phyloP scores from a whole-genome alignment of 2,329 filamentous ascomycete genomes.

The Chaetothyriales sp. region DNA sequence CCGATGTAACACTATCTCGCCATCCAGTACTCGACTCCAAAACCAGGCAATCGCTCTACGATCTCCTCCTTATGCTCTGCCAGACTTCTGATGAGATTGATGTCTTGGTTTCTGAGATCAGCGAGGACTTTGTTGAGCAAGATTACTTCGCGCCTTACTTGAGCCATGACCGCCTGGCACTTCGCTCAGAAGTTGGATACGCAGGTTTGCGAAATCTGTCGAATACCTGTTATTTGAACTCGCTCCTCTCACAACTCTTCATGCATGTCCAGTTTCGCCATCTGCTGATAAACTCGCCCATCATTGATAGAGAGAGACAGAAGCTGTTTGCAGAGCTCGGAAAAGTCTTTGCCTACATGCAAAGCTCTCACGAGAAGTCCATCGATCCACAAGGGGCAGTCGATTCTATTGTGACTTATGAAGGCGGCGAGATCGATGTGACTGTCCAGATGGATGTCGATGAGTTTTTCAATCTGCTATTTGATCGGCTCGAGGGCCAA shows the following conservation, averaged over 20 bases:
- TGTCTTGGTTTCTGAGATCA: constrained; percentile 8
- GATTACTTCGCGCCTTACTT: constrained; percentile 10
- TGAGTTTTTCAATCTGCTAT: constrained; percentile 88
- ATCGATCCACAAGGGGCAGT: constrained; percentile 62
- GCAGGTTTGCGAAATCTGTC: constrained; percentile 83
- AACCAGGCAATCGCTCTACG: constrained; percentile 46
- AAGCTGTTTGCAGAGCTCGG: constrained; percentile 62
- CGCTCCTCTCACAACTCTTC: constrained; percentile 81
- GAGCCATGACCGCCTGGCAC: constrained; percentile 12
- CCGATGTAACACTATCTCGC: constrained; percentile 9
- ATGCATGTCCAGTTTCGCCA: constrained; percentile 82
- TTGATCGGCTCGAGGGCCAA: constrained; percentile 79
- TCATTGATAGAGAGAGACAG: constrained; percentile 45
- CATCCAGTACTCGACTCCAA: constrained; percentile 36
- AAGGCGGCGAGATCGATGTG: constrained; percentile 69
- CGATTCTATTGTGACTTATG: constrained; percentile 63
- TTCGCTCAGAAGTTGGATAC: constrained; percentile 67
- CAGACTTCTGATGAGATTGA: constrained; percentile 36
- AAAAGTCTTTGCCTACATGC: constrained; percentile 69
- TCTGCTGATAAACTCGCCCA: constrained; percentile 53
- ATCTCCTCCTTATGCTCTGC: constrained; percentile 43
- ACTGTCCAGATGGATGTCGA: constrained; percentile 94
- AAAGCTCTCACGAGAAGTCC: constrained; percentile 59
- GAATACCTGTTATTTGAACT: constrained; percentile 96
- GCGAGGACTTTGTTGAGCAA: constrained; percentile 10